Evolutionary conservation across 495 filamentous ascomycete genomes (phyloP), one percentile per base, ranked within the genome.

Genomic region (Daldinia grandis): DNA sequence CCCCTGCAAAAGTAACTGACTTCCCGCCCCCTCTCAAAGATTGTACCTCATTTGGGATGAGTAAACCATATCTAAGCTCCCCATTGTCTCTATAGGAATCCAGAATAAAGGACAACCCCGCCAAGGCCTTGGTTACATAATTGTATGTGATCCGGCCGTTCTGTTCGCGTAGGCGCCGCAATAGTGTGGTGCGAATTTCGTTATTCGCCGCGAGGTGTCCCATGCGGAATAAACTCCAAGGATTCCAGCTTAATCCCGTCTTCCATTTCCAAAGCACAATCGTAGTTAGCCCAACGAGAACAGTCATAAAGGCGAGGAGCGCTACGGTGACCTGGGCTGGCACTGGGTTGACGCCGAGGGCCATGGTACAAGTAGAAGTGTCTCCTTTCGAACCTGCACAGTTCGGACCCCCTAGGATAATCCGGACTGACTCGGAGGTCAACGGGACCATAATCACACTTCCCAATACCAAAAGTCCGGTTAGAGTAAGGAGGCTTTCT

Each of bases 161-260:
- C 15, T 64, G 67, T 28, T 73, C 62, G 3, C 50, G 64, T 27
- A 72, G 42, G 10, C 69, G 60, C 40, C 63, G 60, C 7, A 47
- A 10, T 2, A 79, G 42, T 1, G 71, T 38, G 14, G 62, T 71
- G 19, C 64, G 73, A 10, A 79, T 53, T 27, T 75, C 72, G 33
- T 56, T 66, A 24, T 73, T 47, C 5, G 72, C 69, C 6, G 68
- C 72, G 5, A 80, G 66, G 6, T 71, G 56, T 4, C 66, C 72
- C 66, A 79, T 76, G 3, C 60, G 51, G 1, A 60, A 68, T 3
- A 78, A 30, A 28, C 57, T 75, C 78, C 77, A 80, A 4, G 77
- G 78, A 33, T 79, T 74, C 19, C 58, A 61, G n/a, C 69, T 24
- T 1, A 79, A 60, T 0, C 78, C 77, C 0, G 78, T 80, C 9